Evolutionary conservation across 176 grass and related monocot species (phyloP), one percentile per base, ranked within the genome.

Genomic region (Dactylis glomerata): DNA sequence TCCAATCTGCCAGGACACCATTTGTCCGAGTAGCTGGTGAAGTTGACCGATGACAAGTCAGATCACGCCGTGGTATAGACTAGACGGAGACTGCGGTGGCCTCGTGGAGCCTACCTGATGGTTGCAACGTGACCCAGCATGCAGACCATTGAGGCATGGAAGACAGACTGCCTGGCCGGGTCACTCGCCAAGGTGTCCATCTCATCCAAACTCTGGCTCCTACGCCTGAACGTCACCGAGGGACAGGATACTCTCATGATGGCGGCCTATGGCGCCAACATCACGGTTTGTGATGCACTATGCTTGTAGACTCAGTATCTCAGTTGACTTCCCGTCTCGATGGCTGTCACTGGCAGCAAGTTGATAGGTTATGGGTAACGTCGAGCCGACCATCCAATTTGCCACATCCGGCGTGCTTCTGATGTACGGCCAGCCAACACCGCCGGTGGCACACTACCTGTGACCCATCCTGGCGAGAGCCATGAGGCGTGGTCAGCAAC

Each of bases 351-450:
- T 2, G 92, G 95, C 38, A 83, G 84, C 6, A 97, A 97, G 70
- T 5, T 67, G 90, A 27, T n/a, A n/a, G n/a, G n/a, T n/a, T n/a
- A 97, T 91, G 95, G 95, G 95, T 52, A 86, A 92, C 81, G 88
- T 89, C 2, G 86, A 97, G 88, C 90, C 92, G 10, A 92, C 92
- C 44, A n/a, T 92, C 76, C 90, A 92, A 40, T 97, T 94, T 91
- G 75, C 90, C n/a, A 30, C 55, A 64, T 80, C 81, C 1, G 92
- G 94, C 81, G 81, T 97, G n/a, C 77, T 94, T 41, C 69, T 82
- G 72, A 73, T 85, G 58, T 94, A 97, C 87, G 79, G 55, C 28
- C 78, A 76, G 1, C 92, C 92, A 0, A 70, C 44, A 69, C 74
- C 86, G 1, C 95, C 95, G 5, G 66, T 79, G 20, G 94, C 90